phyloP scores from a whole-genome alignment of 2,329 filamentous ascomycete species.

The Fusarium mundagurra region DNA sequence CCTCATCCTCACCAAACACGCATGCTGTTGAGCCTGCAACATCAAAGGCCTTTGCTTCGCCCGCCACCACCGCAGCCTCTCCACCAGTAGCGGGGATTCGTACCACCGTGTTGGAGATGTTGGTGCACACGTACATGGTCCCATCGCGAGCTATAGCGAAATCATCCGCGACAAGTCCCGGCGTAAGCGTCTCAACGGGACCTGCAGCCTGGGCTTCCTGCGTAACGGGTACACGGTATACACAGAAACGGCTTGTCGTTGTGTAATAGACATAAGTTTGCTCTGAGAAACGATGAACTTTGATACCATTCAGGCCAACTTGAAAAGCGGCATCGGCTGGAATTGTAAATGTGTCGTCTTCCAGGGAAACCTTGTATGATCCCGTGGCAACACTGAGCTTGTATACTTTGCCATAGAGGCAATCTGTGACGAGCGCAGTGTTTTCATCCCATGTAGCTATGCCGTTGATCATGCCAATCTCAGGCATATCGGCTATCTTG shows the following conservation, averaged over 20 bases:
- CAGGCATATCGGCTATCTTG: slow-evolving; percentile 6
- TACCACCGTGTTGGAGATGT: slow-evolving; percentile 30
- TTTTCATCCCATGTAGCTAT: slow-evolving; percentile 34
- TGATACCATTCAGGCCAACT: slow-evolving; percentile 35
- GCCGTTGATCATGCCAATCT: slow-evolving; percentile 31
- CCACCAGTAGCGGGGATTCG: slow-evolving; percentile 4
- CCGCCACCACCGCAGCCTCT: slow-evolving; percentile 6
- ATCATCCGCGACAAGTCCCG: slow-evolving; percentile 30
- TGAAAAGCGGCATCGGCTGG: slow-evolving; percentile 15
- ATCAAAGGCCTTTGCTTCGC: neutral
- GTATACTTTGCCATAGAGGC: slow-evolving; percentile 31
- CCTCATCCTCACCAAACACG: slow-evolving; percentile 12
- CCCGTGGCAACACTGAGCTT: slow-evolving; percentile 21
- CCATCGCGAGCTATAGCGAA: slow-evolving; percentile 29
- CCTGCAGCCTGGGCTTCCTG: slow-evolving; percentile 8
- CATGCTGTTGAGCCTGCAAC: slow-evolving; percentile 32
- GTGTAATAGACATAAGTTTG: slow-evolving; percentile 32
- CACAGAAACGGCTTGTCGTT: slow-evolving; percentile 25
- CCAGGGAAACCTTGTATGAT: slow-evolving; percentile 15
- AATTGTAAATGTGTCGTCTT: slow-evolving; percentile 29
- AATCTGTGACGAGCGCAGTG: slow-evolving; percentile 31
- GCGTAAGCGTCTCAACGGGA: slow-evolving; percentile 19
- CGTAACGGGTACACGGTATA: slow-evolving; percentile 28
- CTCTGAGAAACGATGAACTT: slow-evolving; percentile 19
- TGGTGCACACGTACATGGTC: slow-evolving; percentile 32